Conservation (phyloP, 2,329 filamentous ascomycete genomes). For the Neonectria magnoliae region DNA sequence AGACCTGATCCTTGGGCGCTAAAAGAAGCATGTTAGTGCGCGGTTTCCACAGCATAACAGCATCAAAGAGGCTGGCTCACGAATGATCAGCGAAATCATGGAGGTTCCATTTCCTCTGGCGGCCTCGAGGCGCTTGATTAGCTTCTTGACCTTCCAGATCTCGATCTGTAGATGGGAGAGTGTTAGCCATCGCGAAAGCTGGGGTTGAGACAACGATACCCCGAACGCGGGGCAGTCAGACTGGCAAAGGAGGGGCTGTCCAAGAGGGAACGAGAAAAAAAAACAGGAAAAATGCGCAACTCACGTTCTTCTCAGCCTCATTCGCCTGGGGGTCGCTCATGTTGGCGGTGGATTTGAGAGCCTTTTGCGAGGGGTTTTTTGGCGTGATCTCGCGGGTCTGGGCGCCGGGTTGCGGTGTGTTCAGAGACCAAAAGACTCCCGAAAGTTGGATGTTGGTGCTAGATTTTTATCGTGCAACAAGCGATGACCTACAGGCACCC, state of each 20-base stretch:
- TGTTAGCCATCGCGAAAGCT: constrained; percentile 34
- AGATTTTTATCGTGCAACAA: constrained; percentile 46
- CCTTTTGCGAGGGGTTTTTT: constrained; percentile 37
- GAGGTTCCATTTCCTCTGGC: constrained; percentile 98
- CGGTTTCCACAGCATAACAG: constrained; percentile 27
- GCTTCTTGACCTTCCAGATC: constrained; percentile 99
- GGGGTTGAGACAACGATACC: constrained; percentile 21
- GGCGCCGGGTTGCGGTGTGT: constrained; percentile 32
- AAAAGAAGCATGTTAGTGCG: constrained; percentile 40
- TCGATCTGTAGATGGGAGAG: constrained; percentile 62
- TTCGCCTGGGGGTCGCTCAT: constrained; percentile 89
- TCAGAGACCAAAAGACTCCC: constrained; percentile 39
- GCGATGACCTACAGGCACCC: constrained; percentile 40
- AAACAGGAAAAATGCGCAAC: constrained; percentile 43
- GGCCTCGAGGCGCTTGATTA: constrained; percentile 97
- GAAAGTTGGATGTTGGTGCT: constrained; percentile 47
- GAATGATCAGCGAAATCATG: constrained; percentile 99
- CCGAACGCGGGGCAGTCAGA: constrained; percentile 46
- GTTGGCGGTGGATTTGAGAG: constrained; percentile 55
- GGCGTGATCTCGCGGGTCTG: constrained; percentile 40
- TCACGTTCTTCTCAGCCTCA: constrained; percentile 96
- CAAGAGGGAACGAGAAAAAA: not conserved
- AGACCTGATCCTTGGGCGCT: constrained; percentile 99
- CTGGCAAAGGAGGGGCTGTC: constrained; percentile 39
- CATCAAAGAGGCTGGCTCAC: constrained; percentile 62